Evolutionary conservation across 228 moss, liverwort and hornwort genomes (phyloP), one percentile per base, ranked within the genome.

Genomic region (Sphagnum fallax): DNA sequence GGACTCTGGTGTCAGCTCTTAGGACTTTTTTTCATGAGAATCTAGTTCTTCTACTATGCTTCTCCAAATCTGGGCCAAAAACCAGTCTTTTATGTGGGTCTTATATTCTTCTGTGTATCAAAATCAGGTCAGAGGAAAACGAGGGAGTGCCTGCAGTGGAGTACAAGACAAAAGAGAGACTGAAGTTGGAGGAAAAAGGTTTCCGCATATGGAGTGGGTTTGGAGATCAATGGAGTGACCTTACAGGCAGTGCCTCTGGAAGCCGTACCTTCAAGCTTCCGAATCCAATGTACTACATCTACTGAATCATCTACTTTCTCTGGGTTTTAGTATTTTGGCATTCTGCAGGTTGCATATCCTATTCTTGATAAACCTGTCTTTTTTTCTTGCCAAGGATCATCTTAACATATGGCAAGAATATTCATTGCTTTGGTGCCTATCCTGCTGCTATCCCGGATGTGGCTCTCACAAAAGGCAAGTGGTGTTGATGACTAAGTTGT

Each of bases 161-260:
- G 72, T 88, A 88, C 63, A 95, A 95, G 76, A 77, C 88, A 5
- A 76, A 81, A 6, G 83, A 80, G 10, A 83, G 91, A 71, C 65
- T 80, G 71, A 78, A 79, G 57, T 81, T 94, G 52, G 90, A 84
- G 74, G 66, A 60, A 5, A 69, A 79, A 64, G 91, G 91, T 4
- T 94, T 81, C 64, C 84, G 82, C 51, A 72, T 94, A 55, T 84
- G 90, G 81, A 81, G 90, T 58, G 81, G 64, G 59, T 78, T 94
- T 47, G 94, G 94, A 50, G 94, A 94, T 74, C 90, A 94, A 63
- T 94, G 94, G 94, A 90, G 91, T 75, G 94, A 94, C 74, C 86
- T 91, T n/a, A 75, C 71, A 50, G 91, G 94, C 58, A 67, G 75
- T 50, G 81, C 91, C 32, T 63, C 58, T 13, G 90, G 91, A 65